phyloP scores from a whole-genome alignment of 805 yeast species.

The Starmerella powellii region DNA sequence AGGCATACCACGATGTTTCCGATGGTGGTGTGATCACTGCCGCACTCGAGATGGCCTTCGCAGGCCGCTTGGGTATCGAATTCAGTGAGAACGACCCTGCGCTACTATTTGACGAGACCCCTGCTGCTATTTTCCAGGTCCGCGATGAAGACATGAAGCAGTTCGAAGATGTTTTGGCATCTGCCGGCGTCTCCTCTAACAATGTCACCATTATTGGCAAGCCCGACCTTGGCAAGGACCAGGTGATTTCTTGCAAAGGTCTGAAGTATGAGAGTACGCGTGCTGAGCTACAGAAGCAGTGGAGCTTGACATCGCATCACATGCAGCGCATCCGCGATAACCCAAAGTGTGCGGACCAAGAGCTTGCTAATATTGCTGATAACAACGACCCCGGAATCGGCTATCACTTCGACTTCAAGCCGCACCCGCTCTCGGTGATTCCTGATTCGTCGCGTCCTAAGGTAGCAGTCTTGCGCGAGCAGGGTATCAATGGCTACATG shows the following conservation, averaged over 20 bases:
- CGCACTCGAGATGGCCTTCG: conserved; percentile 89
- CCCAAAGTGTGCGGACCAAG: conserved; percentile 82
- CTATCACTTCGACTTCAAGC: conserved; percentile 63
- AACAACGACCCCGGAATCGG: conserved; percentile 82
- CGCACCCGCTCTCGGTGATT: conserved; percentile 32
- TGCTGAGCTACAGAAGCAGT: conserved; percentile 60
- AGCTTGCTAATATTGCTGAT: conserved; percentile 59
- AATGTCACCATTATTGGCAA: conserved; percentile 55
- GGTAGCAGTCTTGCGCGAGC: conserved; percentile 94
- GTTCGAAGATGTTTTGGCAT: conserved; percentile 45
- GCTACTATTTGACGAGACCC: conserved; percentile 77
- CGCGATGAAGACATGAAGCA: conserved; percentile 35
- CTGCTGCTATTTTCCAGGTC: conserved; percentile 93
- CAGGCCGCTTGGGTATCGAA: conserved; percentile 76
- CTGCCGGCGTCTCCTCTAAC: conserved; percentile 45
- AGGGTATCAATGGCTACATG: conserved; percentile 95
- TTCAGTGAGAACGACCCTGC: conserved; percentile 37
- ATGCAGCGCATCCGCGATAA: conserved; percentile 89
- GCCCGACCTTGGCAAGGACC: conserved; percentile 39
- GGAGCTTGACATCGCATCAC: conserved; percentile 82
- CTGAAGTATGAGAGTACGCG: conserved; percentile 41
- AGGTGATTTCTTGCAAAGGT: conserved; percentile 38
- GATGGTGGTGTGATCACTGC: conserved; percentile 93
- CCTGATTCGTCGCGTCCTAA: conserved; percentile 44
- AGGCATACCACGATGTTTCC: conserved; percentile 88